phyloP scores from a whole-genome alignment of 371 early-diverging fungal species.

The Globomyces sp. region DNA sequence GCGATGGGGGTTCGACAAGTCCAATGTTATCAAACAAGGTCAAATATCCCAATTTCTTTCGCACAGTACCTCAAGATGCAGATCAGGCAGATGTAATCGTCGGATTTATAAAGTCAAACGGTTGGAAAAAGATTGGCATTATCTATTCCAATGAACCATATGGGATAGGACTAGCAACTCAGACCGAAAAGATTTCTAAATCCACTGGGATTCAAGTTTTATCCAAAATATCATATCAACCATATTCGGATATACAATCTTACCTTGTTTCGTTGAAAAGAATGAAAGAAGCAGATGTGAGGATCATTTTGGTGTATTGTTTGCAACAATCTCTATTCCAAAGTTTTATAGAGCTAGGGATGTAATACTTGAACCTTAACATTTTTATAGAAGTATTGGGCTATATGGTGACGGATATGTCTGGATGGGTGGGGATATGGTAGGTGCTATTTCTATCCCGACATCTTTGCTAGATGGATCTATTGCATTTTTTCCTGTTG shows the following conservation, averaged over 20 bases:
- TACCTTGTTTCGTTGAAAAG: background rate
- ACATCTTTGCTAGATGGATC: slow-evolving; percentile 1
- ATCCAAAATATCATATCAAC: background rate
- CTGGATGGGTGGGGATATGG: slow-evolving; percentile 3
- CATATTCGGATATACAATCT: background rate
- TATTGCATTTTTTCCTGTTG: slow-evolving; percentile 5
- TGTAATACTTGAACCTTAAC: background rate
- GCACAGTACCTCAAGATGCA: slow-evolving; percentile 18
- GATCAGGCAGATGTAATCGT: background rate
- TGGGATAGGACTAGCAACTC: background rate
- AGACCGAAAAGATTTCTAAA: background rate
- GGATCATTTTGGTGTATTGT: slow-evolving; percentile 7
- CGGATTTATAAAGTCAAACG: slow-evolving; percentile 1
- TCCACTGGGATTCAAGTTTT: background rate
- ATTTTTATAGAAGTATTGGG: background rate
- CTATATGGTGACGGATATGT: slow-evolving; percentile 12
- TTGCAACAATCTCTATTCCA: background rate
- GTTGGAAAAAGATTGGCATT: slow-evolving; percentile 5
- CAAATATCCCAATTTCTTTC: slow-evolving; percentile 31
- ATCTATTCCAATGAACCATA: slow-evolving; percentile 8
- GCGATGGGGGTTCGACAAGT: slow-evolving; percentile 31
- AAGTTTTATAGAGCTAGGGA: background rate
- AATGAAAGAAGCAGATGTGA: background rate
- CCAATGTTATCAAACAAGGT: slow-evolving; percentile 16
- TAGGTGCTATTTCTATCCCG: background rate